A percentile compares a stretch with the other conserved stretches of the same genome.
Evolutionary conservation across 106 monocot genomes (phyloP).

Genomic region (Xerophyta viscosa): DNA sequence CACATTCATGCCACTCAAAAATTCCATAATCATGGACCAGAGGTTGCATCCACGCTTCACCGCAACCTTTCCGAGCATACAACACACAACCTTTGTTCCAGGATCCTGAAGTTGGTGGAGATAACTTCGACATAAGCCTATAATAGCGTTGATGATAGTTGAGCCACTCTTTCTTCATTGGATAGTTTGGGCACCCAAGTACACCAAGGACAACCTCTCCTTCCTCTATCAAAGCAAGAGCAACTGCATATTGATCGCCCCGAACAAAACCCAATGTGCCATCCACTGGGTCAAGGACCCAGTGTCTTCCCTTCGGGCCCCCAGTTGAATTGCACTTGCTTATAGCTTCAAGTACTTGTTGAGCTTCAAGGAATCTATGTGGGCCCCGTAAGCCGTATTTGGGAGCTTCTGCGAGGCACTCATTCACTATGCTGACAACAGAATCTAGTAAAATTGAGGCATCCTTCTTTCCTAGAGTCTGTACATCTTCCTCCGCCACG

Average conservation of each 20-base stretch:
- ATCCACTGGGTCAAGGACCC: constrained; percentile 93
- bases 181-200: constrained; percentile 93
- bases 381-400: constrained; percentile 60
- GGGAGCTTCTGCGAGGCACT: constrained; percentile 51
- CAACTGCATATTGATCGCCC: constrained; percentile 89
- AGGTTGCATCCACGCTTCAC: constrained; percentile 92
- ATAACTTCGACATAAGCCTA: constrained; percentile 55
- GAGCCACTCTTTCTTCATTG: constrained; percentile 84
- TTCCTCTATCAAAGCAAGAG: constrained; percentile 75
- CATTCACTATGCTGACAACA: constrained; percentile 56
- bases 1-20: constrained; percentile 16
- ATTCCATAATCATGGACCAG: constrained; percentile 40
- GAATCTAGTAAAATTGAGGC: constrained; percentile 54
- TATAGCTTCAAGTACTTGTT: constrained; percentile 70
- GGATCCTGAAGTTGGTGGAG: constrained; percentile 44
- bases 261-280: constrained; percentile 88
- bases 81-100: constrained; percentile 93
- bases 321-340: constrained; percentile 68
- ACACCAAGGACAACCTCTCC: constrained; percentile 73
- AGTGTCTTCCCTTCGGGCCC: constrained; percentile 70
- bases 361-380: constrained; percentile 21
- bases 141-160: constrained; percentile 82
- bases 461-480: constrained; percentile 37
- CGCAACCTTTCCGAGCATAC: constrained; percentile 63
- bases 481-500: constrained; percentile 77